phyloP scores from a whole-genome alignment of 2,329 filamentous ascomycete species.

The Cadophora sp. region DNA sequence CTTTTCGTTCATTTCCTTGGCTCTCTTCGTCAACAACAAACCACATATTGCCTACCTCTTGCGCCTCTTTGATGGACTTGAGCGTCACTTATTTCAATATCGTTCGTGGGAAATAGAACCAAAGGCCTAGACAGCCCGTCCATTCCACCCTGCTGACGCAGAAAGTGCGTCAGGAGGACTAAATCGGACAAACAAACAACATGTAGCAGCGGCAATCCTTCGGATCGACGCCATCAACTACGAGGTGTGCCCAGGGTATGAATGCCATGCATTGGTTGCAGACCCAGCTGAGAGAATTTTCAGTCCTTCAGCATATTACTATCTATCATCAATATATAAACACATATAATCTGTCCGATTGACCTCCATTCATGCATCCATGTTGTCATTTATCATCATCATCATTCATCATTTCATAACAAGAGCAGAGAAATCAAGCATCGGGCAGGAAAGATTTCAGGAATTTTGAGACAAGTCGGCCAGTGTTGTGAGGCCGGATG shows the following conservation, averaged over 20 bases:
- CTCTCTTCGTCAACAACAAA: conserved; percentile 29
- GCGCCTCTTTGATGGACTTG: conserved; percentile 44
- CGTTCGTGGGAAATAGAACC: conserved; percentile 47
- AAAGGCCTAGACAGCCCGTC: conserved; percentile 48
- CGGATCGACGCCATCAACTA: neutral
- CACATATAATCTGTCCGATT: neutral
- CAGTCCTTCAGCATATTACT: neutral
- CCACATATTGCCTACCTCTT: conserved; percentile 49
- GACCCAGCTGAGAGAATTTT: neutral
- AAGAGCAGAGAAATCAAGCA: neutral
- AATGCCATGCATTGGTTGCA: neutral
- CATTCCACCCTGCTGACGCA: conserved; percentile 47
- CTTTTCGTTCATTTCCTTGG: conserved; percentile 8
- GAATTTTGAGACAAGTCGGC: conserved; percentile 35
- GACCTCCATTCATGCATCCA: neutral
- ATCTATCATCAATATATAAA: conserved; percentile 11
- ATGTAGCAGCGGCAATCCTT: no score
- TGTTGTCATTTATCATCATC: neutral
- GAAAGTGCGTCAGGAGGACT: conserved; percentile 48
- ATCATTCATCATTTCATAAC: neutral
- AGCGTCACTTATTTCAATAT: conserved; percentile 48
- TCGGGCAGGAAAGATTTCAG: conserved; percentile 34
- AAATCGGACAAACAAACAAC: conserved; percentile 46
- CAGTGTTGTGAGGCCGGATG: conserved; percentile 33
- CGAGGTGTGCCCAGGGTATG: neutral